phyloP scores from a whole-genome alignment of 2,329 filamentous ascomycete species.

The Sordariomycetes sp. region DNA sequence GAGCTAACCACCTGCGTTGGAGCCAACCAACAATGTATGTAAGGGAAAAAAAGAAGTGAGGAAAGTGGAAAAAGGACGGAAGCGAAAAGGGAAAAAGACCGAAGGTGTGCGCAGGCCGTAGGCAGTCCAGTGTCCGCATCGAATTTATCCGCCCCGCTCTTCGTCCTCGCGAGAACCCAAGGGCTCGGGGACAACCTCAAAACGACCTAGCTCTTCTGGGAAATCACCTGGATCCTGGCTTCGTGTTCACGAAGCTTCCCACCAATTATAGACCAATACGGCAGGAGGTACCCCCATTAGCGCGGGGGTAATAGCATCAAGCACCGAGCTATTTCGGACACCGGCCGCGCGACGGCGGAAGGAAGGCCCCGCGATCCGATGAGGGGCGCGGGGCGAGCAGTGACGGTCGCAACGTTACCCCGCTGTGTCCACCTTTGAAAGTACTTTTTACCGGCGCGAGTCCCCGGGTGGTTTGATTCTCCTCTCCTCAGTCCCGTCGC shows the following conservation, averaged over 20 bases:
- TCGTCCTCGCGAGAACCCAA: too few relatives aligned
- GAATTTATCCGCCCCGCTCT: too few relatives aligned
- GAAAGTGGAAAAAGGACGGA: too few relatives aligned
- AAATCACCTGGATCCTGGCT: background rate
- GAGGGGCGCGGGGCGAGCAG: constrained; percentile 1
- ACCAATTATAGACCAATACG: background rate
- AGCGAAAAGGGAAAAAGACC: too few relatives aligned
- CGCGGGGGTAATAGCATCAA: background rate
- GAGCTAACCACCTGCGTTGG: too few relatives aligned
- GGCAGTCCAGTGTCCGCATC: too few relatives aligned
- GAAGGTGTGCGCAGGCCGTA: too few relatives aligned
- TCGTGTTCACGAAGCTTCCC: background rate
- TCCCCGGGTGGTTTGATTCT: background rate
- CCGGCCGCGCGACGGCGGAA: constrained; percentile 1
- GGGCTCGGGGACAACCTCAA: background rate
- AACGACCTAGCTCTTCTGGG: background rate
- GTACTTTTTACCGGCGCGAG: background rate
- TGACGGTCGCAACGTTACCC: background rate
- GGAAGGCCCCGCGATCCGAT: constrained; percentile 3
- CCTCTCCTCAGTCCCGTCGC: background rate
- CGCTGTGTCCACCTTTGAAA: background rate
- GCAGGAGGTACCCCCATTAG: background rate
- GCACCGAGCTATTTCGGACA: background rate
- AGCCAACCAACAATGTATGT: too few relatives aligned
- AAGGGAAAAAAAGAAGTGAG: too few relatives aligned